phyloP scores from a whole-genome alignment of 768 basidiomycete genomes.

The Tricholoma matsutake region DNA sequence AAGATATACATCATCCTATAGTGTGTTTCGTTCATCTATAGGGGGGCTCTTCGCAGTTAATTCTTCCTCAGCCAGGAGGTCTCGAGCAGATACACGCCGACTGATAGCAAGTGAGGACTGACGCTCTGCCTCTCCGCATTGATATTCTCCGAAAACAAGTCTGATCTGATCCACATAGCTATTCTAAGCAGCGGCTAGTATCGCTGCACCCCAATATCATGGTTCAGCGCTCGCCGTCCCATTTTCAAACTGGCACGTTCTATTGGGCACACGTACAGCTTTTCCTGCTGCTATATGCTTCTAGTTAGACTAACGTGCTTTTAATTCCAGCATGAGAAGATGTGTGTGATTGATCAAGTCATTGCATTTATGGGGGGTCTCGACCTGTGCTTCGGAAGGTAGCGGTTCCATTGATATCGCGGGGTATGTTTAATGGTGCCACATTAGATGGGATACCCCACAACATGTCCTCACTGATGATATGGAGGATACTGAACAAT shows the following conservation, averaged over 20 bases:
- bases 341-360: slow-evolving; percentile 95
- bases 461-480: slow-evolving; percentile 92
- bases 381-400: slow-evolving; percentile 91
- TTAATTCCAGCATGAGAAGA: slow-evolving; percentile 80
- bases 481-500: slow-evolving; percentile 54
- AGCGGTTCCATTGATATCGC: slow-evolving; percentile 1
- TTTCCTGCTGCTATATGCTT: background rate
- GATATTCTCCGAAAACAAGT: slow-evolving; percentile 5
- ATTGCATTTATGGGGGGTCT: slow-evolving; percentile 99
- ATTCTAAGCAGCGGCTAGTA: slow-evolving; percentile 80
- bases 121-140: slow-evolving; percentile 8
- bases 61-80: slow-evolving; percentile 78
- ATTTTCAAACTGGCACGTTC: slow-evolving; percentile 95
- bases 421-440: slow-evolving; percentile 1
- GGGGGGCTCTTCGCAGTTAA: slow-evolving; percentile 1
- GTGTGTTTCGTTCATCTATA: slow-evolving; percentile 41
- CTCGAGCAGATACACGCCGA: slow-evolving; percentile 90
- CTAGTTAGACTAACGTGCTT: slow-evolving; percentile 1
- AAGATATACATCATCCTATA: slow-evolving; percentile 96
- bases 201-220: slow-evolving; percentile 88
- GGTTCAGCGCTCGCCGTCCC: slow-evolving; percentile 95
- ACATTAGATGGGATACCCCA: slow-evolving; percentile 86
- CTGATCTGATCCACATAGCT: slow-evolving; percentile 39
- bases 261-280: slow-evolving; percentile 92
- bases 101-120: slow-evolving; percentile 77